A percentile compares a stretch with the other conserved stretches of the same genome.
Conservation (phyloP, 345 rosid genomes). For the Luvunga scandens region DNA sequence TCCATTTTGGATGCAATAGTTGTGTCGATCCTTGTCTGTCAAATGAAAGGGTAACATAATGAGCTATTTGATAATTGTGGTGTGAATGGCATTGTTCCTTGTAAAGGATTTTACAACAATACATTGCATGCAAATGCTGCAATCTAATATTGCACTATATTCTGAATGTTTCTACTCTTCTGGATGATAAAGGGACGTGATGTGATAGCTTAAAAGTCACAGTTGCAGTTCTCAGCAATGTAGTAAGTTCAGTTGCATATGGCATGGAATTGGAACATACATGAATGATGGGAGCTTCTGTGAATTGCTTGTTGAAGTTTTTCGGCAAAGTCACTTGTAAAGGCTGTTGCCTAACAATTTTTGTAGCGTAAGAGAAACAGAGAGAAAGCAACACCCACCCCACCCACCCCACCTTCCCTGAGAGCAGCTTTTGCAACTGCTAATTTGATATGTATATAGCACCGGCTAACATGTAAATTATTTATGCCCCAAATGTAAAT, state of each 20-base stretch:
- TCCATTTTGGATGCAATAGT: not conserved
- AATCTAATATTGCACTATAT: not conserved
- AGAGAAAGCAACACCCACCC: not conserved
- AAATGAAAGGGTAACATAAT: not conserved
- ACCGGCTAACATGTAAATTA: constrained; percentile 40
- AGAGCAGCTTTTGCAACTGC: constrained; percentile 18
- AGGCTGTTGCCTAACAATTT: constrained; percentile 31
- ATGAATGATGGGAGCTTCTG: not conserved
- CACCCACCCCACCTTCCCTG: too few relatives aligned
- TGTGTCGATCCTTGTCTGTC: not conserved
- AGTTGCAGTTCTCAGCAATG: constrained; percentile 1
- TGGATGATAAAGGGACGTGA: constrained; percentile 22
- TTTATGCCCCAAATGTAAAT: constrained; percentile 20
- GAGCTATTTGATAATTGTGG: not conserved
- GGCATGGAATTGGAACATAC: not conserved
- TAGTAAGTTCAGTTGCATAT: not conserved
- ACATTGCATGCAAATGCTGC: too few relatives aligned
- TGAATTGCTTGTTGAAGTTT: constrained; percentile 34
- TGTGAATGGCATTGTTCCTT: not conserved
- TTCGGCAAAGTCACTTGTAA: not conserved
- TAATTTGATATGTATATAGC: constrained; percentile 14
- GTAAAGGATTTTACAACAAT: too few relatives aligned
- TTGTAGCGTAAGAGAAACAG: constrained; percentile 32
- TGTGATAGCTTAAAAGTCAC: constrained; percentile 9
- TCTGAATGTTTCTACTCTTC: not conserved